These are phyloP conservation scores for Chaetomium olivaceum DNA, from an alignment of 2,329 filamentous ascomycete genomes.

Conservation along the genomic window DNA sequence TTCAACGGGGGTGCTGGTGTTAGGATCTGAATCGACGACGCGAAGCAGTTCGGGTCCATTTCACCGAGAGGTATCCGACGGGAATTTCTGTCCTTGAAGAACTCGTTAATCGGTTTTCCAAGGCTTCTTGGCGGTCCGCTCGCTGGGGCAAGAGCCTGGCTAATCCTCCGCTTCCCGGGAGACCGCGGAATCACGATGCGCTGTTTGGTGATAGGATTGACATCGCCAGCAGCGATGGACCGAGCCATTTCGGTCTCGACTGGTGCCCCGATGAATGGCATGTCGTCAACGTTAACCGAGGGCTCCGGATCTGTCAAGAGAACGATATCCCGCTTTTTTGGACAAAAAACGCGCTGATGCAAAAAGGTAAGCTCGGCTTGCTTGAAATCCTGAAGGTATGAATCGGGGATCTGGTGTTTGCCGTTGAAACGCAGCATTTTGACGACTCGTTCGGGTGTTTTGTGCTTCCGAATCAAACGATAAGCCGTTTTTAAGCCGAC, in stretches of 20 bases:
- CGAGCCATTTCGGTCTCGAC: constrained; percentile 69
- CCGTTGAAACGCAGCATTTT: constrained; percentile 86
- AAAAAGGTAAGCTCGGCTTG: constrained; percentile 91
- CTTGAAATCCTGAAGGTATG: constrained; percentile 78
- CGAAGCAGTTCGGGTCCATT: constrained; percentile 64
- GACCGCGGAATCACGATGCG: constrained; percentile 50
- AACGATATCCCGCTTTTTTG: constrained; percentile 67
- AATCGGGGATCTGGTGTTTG: constrained; percentile 75
- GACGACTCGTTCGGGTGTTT: constrained; percentile 78
- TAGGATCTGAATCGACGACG: constrained; percentile 51
- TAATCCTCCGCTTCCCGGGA: constrained; percentile 45
- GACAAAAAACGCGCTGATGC: constrained; percentile 93
- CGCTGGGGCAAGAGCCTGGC: constrained; percentile 35
- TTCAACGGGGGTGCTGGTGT: constrained; percentile 44
- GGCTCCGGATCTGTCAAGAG: constrained; percentile 69
- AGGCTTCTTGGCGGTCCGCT: constrained; percentile 36
- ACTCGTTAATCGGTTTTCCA: constrained; percentile 55
- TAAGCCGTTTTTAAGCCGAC: constrained; percentile 94
- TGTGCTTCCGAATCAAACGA: constrained; percentile 85
- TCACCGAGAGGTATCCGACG: constrained; percentile 59
- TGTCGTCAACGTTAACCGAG: constrained; percentile 64
- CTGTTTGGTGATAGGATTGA: constrained; percentile 87
- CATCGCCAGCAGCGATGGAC: constrained; percentile 75
- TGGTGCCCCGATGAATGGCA: constrained; percentile 78
- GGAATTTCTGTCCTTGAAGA: constrained; percentile 49